Percentiles rank a stretch among this genome's conserved stretches.
These are phyloP conservation scores for Botrytis elliptica DNA, from an alignment of 2,329 filamentous ascomycete genomes.

Conservation along the genomic window DNA sequence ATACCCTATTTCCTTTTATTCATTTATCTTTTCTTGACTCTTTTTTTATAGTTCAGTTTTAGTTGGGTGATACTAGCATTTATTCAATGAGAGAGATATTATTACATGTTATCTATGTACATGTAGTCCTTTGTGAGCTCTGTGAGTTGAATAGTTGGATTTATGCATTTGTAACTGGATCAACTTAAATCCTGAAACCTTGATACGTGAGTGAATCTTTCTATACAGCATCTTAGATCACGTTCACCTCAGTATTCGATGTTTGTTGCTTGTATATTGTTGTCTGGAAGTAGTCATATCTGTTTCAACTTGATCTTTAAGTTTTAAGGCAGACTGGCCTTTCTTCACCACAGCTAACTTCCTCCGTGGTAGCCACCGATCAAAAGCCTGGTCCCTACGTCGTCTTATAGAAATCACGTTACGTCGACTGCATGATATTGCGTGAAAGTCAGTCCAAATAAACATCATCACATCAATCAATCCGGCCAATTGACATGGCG, in stretches of 20 bases:
- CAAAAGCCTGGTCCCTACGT: neutral
- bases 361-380: neutral
- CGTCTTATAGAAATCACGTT: neutral
- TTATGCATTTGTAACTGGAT: neutral
- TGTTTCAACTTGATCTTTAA: neutral
- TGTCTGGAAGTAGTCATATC: neutral
- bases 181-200: neutral
- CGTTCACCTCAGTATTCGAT: neutral
- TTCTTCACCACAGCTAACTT: neutral
- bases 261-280: neutral
- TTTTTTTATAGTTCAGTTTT: neutral
- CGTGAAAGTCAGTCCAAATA: neutral
- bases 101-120: neutral
- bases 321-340: neutral
- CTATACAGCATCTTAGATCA: neutral
- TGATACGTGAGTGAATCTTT: neutral
- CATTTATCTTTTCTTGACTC: neutral
- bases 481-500: neutral
- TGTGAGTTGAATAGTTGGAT: neutral
- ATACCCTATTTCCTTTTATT: constrained; percentile 8
- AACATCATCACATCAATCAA: neutral
- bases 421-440: neutral
- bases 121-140: neutral
- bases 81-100: neutral
- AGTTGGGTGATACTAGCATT: neutral